Evolutionary conservation across 2,329 filamentous ascomycete species (phyloP), one percentile per base, ranked within the genome.

Genomic region (Penicillium sp.): DNA sequence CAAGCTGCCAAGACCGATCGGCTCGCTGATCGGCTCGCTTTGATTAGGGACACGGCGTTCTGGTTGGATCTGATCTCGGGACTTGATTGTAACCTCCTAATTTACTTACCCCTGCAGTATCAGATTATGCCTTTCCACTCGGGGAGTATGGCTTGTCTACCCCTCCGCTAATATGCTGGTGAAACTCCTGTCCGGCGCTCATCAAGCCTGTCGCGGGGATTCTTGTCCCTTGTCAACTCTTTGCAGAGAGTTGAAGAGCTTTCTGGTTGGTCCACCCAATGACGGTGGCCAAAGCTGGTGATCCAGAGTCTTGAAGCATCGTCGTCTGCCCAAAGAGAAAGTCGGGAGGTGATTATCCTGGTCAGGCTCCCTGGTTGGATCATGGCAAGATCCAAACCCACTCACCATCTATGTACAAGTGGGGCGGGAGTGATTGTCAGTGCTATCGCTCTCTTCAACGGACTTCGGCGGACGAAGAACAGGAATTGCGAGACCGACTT

Each of bases 401-500:
- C 57, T 47, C 10, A 46, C 14, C 31, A 50, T 27, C 43, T 7
- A 27, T 27, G 24, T 27, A 6, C 47, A 22, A 14, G 24, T 40
- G 7, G 13, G 16, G 43, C 19, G 56, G 58, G 27, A 65, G 60
- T 60, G 62, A 66, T 66, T 56, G 61, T 60, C 59, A 62, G 60
- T 51, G 22, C 33, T 22, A 5, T 6, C 39, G 44, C 37, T 50
- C 19, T 13, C 11, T 11, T 50, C 43, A 9, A 16, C 24, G 44
- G 44, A 47, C 22, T 27, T 18, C n/a, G 24, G 27, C 44, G 44
- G 44, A 33, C 6, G 44, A 33, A 37, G 11, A 31, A 35, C 50
- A 19, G 27, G 22, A 13, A 10, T 18, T 51, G 24, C 10, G 18
- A 18, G 24, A 44, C 4, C 6, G 16, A 19, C 10, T 51, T 59